phyloP scores from a whole-genome alignment of 2,329 filamentous ascomycete genomes.

The Dactylellina haptotyla region DNA sequence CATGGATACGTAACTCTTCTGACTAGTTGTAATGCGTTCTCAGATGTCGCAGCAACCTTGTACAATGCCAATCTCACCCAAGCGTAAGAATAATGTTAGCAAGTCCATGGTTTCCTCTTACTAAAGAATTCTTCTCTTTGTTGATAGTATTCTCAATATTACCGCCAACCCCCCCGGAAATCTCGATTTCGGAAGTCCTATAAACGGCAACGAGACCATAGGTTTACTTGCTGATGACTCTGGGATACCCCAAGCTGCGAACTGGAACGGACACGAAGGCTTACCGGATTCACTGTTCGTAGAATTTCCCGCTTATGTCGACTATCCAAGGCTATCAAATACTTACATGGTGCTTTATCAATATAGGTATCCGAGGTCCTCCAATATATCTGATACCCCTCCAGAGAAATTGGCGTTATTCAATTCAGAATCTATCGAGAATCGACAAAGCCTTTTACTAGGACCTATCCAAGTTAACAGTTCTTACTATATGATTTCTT shows the following conservation, averaged over 20 bases:
- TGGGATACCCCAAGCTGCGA: slow-evolving; percentile 37
- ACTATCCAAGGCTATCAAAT: not conserved
- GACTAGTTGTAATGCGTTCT: not conserved
- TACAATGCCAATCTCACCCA: slow-evolving; percentile 47
- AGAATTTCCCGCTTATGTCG: not conserved
- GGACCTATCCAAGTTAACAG: slow-evolving; percentile 79
- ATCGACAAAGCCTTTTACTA: slow-evolving; percentile 72
- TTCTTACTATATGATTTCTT: slow-evolving; percentile 78
- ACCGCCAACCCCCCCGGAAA: slow-evolving; percentile 34
- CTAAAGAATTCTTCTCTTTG: not conserved
- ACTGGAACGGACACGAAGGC: slow-evolving; percentile 46
- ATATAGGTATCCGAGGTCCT: slow-evolving; percentile 38
- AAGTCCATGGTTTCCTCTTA: not conserved
- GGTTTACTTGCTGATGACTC: slow-evolving; percentile 28
- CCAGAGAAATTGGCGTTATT: slow-evolving; percentile 39
- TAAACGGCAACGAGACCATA: slow-evolving; percentile 28
- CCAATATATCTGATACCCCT: slow-evolving; percentile 31
- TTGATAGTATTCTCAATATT: slow-evolving; percentile 39
- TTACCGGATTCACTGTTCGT: slow-evolving; percentile 39
- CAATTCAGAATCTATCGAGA: slow-evolving; percentile 60
- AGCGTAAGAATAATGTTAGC: slow-evolving; percentile 11
- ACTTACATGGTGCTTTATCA: not conserved
- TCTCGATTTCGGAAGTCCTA: slow-evolving; percentile 23
- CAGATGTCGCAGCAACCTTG: slow-evolving; percentile 49
- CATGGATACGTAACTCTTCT: not conserved